Conservation (phyloP, 225 moss, liverwort and hornwort genomes). For the Neckera pumila region DNA sequence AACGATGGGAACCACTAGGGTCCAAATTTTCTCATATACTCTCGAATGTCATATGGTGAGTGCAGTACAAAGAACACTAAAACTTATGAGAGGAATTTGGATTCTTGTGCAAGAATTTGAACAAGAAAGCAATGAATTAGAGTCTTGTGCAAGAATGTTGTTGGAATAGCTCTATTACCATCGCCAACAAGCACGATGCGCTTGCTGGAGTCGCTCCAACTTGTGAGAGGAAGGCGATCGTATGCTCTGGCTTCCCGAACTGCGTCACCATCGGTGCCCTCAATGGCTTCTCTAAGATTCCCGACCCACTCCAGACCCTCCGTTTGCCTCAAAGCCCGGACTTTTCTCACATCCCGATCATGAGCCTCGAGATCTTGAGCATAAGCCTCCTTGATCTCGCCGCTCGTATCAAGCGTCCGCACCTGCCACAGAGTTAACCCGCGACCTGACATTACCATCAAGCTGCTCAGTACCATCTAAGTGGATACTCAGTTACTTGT, state of each 20-base stretch:
- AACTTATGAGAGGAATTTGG: neutral
- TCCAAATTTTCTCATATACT: neutral
- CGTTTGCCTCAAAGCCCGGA: conserved; percentile 6
- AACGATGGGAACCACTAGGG: neutral
- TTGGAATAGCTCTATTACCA: conserved; percentile 9
- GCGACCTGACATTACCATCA: conserved; percentile 11
- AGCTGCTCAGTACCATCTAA: neutral
- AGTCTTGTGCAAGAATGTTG: neutral
- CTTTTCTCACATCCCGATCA: conserved; percentile 15
- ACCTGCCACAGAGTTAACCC: conserved; percentile 23
- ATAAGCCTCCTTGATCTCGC: conserved; percentile 7
- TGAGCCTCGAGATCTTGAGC: conserved; percentile 2
- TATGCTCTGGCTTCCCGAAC: conserved; percentile 21
- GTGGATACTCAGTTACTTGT: neutral
- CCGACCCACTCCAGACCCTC: conserved; percentile 14
- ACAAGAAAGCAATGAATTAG: neutral
- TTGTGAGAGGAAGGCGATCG: conserved; percentile 18
- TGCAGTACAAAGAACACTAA: neutral
- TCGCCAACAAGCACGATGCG: conserved; percentile 33
- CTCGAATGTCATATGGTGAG: neutral
- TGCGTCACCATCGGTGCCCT: conserved; percentile 12
- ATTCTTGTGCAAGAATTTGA: neutral
- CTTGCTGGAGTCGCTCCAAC: conserved; percentile 35
- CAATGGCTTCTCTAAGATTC: conserved; percentile 17
- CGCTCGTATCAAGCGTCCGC: conserved; percentile 3